Conservation (phyloP, 805 yeast species). For the Suhomyces kilbournensis region DNA sequence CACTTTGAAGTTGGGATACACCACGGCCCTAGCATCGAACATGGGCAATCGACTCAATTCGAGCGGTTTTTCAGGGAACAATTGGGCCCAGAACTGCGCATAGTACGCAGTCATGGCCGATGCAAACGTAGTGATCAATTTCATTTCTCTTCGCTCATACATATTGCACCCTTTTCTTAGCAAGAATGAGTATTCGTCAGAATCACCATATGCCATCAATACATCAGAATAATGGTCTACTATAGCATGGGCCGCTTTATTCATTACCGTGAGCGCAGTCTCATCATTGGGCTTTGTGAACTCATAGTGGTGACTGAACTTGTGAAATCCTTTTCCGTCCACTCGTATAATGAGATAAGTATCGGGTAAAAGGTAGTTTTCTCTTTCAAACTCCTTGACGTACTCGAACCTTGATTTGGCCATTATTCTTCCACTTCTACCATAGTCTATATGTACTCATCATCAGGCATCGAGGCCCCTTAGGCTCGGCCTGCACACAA, state of each 20-base stretch:
- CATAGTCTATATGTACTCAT: no score
- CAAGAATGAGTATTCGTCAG: conserved; percentile 90
- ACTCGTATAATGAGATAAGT: conserved; percentile 80
- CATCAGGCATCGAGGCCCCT: neutral
- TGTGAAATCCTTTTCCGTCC: conserved; percentile 94
- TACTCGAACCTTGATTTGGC: conserved; percentile 88
- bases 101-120: conserved; percentile 80
- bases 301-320: conserved; percentile 66
- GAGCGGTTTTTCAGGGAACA: conserved; percentile 51
- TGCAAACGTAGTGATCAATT: conserved; percentile 77
- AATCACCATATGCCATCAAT: conserved; percentile 84
- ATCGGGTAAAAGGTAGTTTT: conserved; percentile 69
- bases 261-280: conserved; percentile 76
- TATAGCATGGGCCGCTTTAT: conserved; percentile 67
- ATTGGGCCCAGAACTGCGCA: conserved; percentile 60
- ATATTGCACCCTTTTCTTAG: conserved; percentile 59
- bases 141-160: conserved; percentile 81
- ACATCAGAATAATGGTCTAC: conserved; percentile 69
- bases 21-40: conserved; percentile 88
- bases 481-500: neutral
- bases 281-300: conserved; percentile 87
- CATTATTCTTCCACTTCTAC: conserved; percentile 37
- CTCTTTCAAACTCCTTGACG: conserved; percentile 77
- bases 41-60: conserved; percentile 63
- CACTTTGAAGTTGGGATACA: conserved; percentile 62